Conservation (phyloP, 2,329 filamentous ascomycete species). For the Fusarium abutilonis region DNA sequence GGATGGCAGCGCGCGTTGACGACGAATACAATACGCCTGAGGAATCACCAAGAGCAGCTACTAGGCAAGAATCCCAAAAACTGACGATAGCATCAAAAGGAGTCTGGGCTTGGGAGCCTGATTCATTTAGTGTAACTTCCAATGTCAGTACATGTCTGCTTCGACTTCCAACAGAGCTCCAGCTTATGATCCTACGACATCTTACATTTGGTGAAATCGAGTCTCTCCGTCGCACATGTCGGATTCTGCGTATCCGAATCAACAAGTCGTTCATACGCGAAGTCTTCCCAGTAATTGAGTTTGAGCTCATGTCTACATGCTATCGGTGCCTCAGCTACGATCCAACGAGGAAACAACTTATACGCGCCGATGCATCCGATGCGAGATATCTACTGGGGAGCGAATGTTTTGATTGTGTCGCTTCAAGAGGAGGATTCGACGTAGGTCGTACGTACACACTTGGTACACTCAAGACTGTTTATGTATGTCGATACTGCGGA, state of each 20-base stretch:
- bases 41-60: background rate
- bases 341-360: constrained; percentile 45
- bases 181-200: constrained; percentile 53
- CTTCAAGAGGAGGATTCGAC: constrained; percentile 48
- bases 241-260: constrained; percentile 50
- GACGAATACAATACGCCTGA: background rate
- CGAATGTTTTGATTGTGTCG: constrained; percentile 54
- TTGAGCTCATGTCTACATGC: constrained; percentile 53
- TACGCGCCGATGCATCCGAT: constrained; percentile 47
- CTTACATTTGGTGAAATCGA: constrained; percentile 57
- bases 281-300: constrained; percentile 51
- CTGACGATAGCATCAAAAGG: background rate
- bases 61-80: background rate
- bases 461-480: constrained; percentile 49
- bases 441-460: constrained; percentile 53
- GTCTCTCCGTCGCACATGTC: constrained; percentile 55
- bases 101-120: accelerated
- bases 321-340: constrained; percentile 52
- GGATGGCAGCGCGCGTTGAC: background rate
- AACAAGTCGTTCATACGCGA: constrained; percentile 49
- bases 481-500: constrained; percentile 58
- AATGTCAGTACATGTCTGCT: constrained; percentile 41
- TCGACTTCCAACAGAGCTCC: constrained; percentile 55
- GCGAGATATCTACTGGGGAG: constrained; percentile 52
- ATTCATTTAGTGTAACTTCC: background rate